These are phyloP conservation scores for Thraustotheca clavata DNA, from an alignment of 352 stramenopile genomes.

Conservation along the genomic window DNA sequence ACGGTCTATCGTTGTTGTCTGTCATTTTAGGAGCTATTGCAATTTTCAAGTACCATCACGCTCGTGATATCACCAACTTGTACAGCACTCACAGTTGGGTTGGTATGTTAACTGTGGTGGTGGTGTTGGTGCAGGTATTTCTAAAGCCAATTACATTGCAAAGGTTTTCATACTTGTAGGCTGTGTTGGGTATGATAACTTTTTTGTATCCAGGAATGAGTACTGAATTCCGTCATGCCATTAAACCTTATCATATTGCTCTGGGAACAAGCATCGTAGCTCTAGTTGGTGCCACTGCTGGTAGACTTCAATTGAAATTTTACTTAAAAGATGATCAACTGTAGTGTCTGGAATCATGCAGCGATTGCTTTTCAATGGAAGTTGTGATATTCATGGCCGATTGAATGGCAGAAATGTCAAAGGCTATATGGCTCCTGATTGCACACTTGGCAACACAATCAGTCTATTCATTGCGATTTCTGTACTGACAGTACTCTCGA, in stretches of 20 bases:
- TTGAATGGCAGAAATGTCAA: conserved; percentile 51
- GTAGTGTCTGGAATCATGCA: conserved; percentile 56
- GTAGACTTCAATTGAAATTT: conserved; percentile 20
- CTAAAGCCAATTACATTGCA: not conserved
- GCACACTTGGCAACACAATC: conserved; percentile 63
- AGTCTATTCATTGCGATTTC: conserved; percentile 48
- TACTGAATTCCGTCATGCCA: conserved; percentile 28
- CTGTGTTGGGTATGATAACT: conserved; percentile 49
- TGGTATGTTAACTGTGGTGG: conserved; percentile 49
- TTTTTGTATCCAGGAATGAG: conserved; percentile 73
- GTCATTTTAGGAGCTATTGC: conserved; percentile 48
- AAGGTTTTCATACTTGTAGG: not conserved
- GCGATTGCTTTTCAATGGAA: conserved; percentile 79
- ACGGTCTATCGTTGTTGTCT: conserved; percentile 53
- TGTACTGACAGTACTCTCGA: conserved; percentile 33
- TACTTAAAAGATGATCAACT: not conserved
- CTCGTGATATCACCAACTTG: conserved; percentile 76
- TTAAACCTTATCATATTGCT: conserved; percentile 60
- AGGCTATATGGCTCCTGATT: conserved; percentile 66
- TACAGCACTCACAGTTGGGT: conserved; percentile 86
- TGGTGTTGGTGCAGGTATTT: conserved; percentile 41
- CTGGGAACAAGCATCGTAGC: conserved; percentile 53
- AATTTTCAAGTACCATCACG: conserved; percentile 83
- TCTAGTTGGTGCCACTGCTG: conserved; percentile 48
- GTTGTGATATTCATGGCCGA: conserved; percentile 67